Percentiles rank a stretch among this genome's conserved stretches.
These are phyloP conservation scores for Curvularia hawaiiensis DNA, from an alignment of 2,329 filamentous ascomycete species.

Conservation along the genomic window DNA sequence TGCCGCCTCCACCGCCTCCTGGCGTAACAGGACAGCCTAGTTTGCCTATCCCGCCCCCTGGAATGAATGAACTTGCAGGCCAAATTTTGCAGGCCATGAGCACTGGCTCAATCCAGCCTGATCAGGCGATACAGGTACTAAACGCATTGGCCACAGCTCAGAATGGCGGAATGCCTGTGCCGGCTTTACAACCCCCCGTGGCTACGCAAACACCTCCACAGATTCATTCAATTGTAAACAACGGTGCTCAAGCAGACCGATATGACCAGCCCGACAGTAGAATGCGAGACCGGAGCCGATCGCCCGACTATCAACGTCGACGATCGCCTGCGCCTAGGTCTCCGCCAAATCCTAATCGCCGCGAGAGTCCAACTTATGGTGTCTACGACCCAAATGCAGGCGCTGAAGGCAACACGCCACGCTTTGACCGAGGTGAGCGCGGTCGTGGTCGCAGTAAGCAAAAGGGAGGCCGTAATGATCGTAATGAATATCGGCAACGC, in stretches of 20 bases:
- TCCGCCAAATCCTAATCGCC: slow-evolving; percentile 62
- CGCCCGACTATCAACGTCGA: slow-evolving; percentile 68
- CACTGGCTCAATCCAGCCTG: slow-evolving; percentile 38
- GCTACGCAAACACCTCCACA: slow-evolving; percentile 22
- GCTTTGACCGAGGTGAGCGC: slow-evolving; percentile 58
- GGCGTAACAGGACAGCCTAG: slow-evolving; percentile 27
- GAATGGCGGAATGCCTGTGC: slow-evolving; percentile 33
- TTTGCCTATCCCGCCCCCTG: slow-evolving; percentile 33
- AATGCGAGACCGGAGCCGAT: slow-evolving; percentile 56
- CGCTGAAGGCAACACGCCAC: slow-evolving; percentile 63
- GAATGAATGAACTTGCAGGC: slow-evolving; percentile 34
- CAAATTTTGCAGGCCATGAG: slow-evolving; percentile 45
- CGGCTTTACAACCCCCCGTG: slow-evolving; percentile 30
- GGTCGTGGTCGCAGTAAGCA: slow-evolving; percentile 58
- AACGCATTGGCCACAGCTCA: slow-evolving; percentile 37
- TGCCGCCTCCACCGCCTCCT: slow-evolving; percentile 38
- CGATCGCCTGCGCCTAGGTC: slow-evolving; percentile 61
- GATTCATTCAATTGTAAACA: slow-evolving; percentile 24
- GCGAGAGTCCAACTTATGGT: slow-evolving; percentile 72
- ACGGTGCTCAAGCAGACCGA: slow-evolving; percentile 29
- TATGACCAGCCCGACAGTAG: slow-evolving; percentile 42
- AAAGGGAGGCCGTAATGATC: slow-evolving; percentile 53
- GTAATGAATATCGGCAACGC: slow-evolving; percentile 79
- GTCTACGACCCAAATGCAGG: slow-evolving; percentile 69
- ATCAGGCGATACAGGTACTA: slow-evolving; percentile 44